These are phyloP conservation scores for Coprinopsis marcescibilis DNA, from an alignment of 768 basidiomycete species.

Conservation along the genomic window DNA sequence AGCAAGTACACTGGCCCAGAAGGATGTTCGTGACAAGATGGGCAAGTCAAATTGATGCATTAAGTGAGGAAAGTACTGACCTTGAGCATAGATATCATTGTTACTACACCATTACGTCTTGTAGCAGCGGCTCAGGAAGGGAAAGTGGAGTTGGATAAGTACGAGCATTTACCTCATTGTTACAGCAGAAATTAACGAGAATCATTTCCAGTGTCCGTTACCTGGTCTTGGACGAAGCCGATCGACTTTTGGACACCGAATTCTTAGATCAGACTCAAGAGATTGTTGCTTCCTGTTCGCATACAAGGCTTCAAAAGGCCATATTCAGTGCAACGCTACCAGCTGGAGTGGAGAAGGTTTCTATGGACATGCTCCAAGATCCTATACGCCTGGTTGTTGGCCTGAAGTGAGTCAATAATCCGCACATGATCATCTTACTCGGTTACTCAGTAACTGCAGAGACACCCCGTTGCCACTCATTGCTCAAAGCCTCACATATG, in stretches of 20 bases:
- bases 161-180: conserved; percentile 19
- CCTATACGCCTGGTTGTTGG: conserved; percentile 95
- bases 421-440: neutral
- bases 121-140: conserved; percentile 74
- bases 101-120: conserved; percentile 88
- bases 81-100: conserved; percentile 89
- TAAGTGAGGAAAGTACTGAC: conserved; percentile 7
- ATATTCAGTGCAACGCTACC: conserved; percentile 96
- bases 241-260: conserved; percentile 83
- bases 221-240: conserved; percentile 86
- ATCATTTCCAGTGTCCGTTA: conserved; percentile 67
- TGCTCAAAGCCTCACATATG: conserved; percentile 82
- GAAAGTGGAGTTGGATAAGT: conserved; percentile 69
- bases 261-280: conserved; percentile 88
- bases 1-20: conserved; percentile 73
- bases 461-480: conserved; percentile 95
- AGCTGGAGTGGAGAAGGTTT: conserved; percentile 78
- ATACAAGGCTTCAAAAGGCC: conserved; percentile 69
- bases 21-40: conserved; percentile 59
- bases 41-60: conserved; percentile 46
- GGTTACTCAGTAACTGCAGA: conserved; percentile 33
- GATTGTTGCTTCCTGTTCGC: conserved; percentile 71
- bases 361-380: conserved; percentile 77
- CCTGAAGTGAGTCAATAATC: conserved; percentile 62
- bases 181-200: conserved; percentile 1